Conservation (phyloP, 2,329 filamentous ascomycete genomes). For the Apiospora aurea region DNA sequence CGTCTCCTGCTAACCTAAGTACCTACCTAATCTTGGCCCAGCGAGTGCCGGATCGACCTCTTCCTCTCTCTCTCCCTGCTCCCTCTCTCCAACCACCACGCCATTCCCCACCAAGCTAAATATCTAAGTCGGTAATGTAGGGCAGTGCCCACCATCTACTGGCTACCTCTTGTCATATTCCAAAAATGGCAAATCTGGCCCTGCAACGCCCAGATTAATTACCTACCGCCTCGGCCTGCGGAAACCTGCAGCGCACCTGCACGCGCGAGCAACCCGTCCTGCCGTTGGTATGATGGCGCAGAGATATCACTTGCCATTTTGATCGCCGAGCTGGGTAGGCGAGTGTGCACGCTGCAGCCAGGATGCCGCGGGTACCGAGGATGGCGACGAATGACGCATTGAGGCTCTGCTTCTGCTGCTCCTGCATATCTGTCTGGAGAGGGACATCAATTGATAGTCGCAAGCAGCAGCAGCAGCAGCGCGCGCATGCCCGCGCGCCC, state of each 20-base stretch:
- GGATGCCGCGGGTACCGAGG: conserved; percentile 8
- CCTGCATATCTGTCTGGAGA: background rate
- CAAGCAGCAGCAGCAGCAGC: background rate
- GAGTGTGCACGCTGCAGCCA: background rate
- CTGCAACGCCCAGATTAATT: background rate
- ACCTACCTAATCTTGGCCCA: conserved; percentile 20
- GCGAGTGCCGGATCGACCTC: conserved; percentile 22
- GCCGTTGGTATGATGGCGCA: conserved; percentile 1
- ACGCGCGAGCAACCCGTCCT: background rate
- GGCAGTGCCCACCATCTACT: conserved; percentile 13
- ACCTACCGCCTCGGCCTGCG: background rate
- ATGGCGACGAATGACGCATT: conserved; percentile 6
- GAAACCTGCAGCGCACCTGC: background rate
- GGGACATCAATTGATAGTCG: background rate
- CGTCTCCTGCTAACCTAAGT: conserved; percentile 16
- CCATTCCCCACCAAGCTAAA: conserved; percentile 10
- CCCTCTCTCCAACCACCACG: background rate
- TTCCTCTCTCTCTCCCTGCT: background rate
- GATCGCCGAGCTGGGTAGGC: background rate
- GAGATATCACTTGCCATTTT: conserved; percentile 13
- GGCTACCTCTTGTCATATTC: conserved; percentile 19
- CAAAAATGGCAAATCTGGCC: conserved; percentile 12
- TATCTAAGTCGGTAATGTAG: background rate
- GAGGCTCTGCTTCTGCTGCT: conserved; percentile 9
- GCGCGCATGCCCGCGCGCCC: no score